Percentiles rank a stretch among this genome's conserved stretches.
phyloP scores from a whole-genome alignment of 345 rosid species.

The Boechera stricta region DNA sequence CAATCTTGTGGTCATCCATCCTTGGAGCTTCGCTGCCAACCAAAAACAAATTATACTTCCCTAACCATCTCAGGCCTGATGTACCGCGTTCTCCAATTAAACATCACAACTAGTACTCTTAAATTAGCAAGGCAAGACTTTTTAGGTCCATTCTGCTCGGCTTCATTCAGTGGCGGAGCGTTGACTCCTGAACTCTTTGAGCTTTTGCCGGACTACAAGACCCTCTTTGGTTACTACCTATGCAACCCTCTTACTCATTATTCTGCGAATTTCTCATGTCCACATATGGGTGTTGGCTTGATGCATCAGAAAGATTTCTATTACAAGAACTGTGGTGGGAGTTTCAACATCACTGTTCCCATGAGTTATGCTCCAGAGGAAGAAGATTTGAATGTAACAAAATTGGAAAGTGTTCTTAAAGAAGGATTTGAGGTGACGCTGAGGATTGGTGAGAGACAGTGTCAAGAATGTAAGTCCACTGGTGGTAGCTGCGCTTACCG shows the following conservation, averaged over 20 bases:
- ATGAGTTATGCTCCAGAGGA: neutral
- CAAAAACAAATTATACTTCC: neutral
- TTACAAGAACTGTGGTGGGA: neutral
- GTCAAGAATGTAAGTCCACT: neutral
- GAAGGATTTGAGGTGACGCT: constrained; percentile 46
- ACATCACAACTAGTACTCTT: neutral
- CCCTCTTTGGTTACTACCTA: constrained; percentile 26
- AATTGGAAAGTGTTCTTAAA: neutral
- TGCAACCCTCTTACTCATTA: neutral
- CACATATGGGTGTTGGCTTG: neutral
- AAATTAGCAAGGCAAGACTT: constrained; percentile 43
- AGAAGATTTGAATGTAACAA: neutral
- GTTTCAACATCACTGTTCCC: constrained; percentile 30
- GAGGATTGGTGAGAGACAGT: constrained; percentile 23
- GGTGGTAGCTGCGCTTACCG: constrained; percentile 37
- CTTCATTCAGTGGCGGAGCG: neutral
- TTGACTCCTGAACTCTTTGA: constrained; percentile 37
- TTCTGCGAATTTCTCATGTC: constrained; percentile 8
- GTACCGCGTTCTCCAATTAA: constrained; percentile 41
- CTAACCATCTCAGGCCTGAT: neutral
- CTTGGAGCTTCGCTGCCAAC: constrained; percentile 44
- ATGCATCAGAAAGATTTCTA: neutral
- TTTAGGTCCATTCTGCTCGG: constrained; percentile 19
- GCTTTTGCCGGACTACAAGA: neutral
- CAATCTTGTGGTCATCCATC: constrained; percentile 45